Evolutionary conservation across 2,329 filamentous ascomycete species (phyloP).

Genomic region (Fusarium robinianum): DNA sequence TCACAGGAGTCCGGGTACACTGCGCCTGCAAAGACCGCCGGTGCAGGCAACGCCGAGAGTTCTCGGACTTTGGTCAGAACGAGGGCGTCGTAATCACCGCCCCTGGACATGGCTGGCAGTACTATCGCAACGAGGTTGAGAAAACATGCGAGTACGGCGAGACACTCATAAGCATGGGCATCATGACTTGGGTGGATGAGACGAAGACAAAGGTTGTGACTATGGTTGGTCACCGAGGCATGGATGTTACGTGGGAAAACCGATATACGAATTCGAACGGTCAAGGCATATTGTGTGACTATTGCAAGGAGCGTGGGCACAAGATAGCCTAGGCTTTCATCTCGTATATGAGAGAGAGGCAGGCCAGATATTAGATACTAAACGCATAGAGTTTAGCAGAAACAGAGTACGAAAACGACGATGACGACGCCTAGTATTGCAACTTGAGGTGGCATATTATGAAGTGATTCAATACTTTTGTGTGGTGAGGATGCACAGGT

Average conservation of each 20-base stretch:
- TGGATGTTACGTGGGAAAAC: slow-evolving; percentile 13
- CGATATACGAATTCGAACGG: slow-evolving; percentile 4
- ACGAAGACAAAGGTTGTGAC: not conserved
- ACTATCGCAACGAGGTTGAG: slow-evolving; percentile 7
- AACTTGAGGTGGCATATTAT: too few species aligned
- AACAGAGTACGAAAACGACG: too few species aligned
- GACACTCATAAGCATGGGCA: slow-evolving; percentile 1
- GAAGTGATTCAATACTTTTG: too few species aligned
- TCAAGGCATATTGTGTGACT: slow-evolving; percentile 14
- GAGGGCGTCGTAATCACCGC: not conserved
- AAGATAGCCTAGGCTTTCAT: too few species aligned
- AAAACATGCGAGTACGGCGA: slow-evolving; percentile 7
- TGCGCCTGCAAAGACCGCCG: slow-evolving; percentile 14
- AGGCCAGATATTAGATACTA: too few species aligned
- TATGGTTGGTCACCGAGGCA: slow-evolving; percentile 6
- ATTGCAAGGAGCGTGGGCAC: not conserved
- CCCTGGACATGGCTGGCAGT: slow-evolving; percentile 15
- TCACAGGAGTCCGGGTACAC: slow-evolving; percentile 6
- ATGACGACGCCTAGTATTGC: too few species aligned
- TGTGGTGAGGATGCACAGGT: too few species aligned
- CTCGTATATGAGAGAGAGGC: too few species aligned
- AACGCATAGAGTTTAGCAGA: too few species aligned
- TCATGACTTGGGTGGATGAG: slow-evolving; percentile 11
- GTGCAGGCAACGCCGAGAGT: slow-evolving; percentile 7
- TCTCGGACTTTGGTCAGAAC: slow-evolving; percentile 3